Evolutionary conservation across 164 flowering plant species (phyloP).

Genomic region (Tinospora cordifolia): DNA sequence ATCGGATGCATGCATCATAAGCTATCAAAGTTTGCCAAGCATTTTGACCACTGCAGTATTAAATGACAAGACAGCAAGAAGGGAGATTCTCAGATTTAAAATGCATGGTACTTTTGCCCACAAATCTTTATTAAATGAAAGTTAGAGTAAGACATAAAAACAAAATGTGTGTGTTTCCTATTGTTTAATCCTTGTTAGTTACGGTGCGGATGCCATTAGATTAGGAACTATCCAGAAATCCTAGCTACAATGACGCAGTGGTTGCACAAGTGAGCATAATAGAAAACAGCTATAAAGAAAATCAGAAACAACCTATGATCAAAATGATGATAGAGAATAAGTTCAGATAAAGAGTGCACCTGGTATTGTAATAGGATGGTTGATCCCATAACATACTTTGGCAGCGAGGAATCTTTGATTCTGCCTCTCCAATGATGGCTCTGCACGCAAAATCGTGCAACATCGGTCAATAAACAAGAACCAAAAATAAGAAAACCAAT

Average conservation of each 20-base stretch:
- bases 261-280: too few species aligned
- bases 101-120: background rate
- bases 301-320: too few species aligned
- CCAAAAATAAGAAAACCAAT: background rate
- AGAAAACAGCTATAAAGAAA: too few species aligned
- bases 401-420: slow-evolving; percentile 25
- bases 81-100: background rate
- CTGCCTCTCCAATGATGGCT: slow-evolving; percentile 27
- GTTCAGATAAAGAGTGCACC: slow-evolving; percentile 23
- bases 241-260: too few species aligned
- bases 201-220: too few species aligned
- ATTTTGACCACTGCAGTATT: slow-evolving; percentile 55
- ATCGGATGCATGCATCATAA: slow-evolving; percentile 85
- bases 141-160: background rate
- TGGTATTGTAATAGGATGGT: slow-evolving; percentile 35
- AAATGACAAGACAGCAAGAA: background rate
- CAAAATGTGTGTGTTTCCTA: background rate
- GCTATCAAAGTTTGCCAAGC: slow-evolving; percentile 81
- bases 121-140: background rate
- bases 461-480: too few species aligned
- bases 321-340: background rate
- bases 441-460: slow-evolving; percentile 13
- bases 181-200: background rate
- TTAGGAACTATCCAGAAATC: too few species aligned
- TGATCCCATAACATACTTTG: slow-evolving; percentile 29